phyloP scores from a whole-genome alignment of 176 grass and related monocot genomes.

The Aegilops longissima region DNA sequence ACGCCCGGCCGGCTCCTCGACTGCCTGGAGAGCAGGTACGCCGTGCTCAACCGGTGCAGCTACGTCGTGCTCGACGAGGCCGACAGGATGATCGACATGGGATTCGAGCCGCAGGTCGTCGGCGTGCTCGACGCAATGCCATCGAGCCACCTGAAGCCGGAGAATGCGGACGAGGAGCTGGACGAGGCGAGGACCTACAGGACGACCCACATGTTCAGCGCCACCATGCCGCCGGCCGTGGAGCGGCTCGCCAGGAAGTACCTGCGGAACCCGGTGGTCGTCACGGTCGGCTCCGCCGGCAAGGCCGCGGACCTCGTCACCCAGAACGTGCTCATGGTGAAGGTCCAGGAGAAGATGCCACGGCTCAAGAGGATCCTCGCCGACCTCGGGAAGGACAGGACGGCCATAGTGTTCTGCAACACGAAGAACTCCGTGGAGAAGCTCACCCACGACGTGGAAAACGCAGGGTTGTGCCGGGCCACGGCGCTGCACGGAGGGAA shows the following conservation, averaged over 20 bases:
- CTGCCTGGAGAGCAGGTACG: constrained; percentile 91
- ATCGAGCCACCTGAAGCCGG: constrained; percentile 93
- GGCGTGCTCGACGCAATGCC: constrained; percentile 91
- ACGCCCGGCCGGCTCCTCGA: constrained; percentile 86
- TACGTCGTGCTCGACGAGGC: constrained; percentile 96
- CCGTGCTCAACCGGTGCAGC: constrained; percentile 89
- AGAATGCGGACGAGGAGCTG: constrained; percentile 81
- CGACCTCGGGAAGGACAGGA: constrained; percentile 74
- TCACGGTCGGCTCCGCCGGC: constrained; percentile 87
- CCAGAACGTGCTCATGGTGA: constrained; percentile 81
- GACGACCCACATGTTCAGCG: constrained; percentile 99
- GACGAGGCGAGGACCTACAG: constrained; percentile 77
- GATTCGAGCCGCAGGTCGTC: constrained; percentile 88
- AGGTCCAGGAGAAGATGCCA: constrained; percentile 69
- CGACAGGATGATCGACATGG: constrained; percentile 99
- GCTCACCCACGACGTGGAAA: constrained; percentile 53
- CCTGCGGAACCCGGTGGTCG: constrained; percentile 85
- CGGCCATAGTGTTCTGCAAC: constrained; percentile 85
- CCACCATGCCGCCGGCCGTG: constrained; percentile 88
- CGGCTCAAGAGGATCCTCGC: constrained; percentile 66
- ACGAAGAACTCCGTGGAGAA: constrained; percentile 74
- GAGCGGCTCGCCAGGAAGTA: constrained; percentile 93
- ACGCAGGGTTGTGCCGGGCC: too few species aligned
- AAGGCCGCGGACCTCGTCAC: constrained; percentile 84
- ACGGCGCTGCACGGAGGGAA: constrained; percentile 74